Conservation (phyloP, 331 rosid species). For the Erythrophleum ivorense region DNA sequence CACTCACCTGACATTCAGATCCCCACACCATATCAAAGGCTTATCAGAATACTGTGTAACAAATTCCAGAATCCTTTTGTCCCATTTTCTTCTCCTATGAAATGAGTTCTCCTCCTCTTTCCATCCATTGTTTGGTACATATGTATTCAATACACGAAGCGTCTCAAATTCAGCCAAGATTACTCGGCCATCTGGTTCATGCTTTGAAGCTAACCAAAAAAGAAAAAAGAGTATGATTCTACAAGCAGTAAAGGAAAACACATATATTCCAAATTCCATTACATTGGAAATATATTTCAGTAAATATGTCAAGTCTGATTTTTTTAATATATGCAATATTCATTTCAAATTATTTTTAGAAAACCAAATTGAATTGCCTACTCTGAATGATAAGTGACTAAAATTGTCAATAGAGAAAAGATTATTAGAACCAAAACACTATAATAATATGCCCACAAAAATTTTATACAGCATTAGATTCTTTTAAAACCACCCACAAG, state of each 20-base stretch:
- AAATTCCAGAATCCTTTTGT: constrained; percentile 85
- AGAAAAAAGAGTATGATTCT: constrained; percentile 41
- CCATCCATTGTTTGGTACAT: constrained; percentile 97
- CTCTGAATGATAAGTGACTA: constrained; percentile 17
- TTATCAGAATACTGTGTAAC: constrained; percentile 77
- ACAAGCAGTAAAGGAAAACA: constrained; percentile 24
- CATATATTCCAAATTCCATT: not conserved
- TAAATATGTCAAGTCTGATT: not conserved
- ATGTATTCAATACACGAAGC: constrained; percentile 79
- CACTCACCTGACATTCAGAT: constrained; percentile 90
- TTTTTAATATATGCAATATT: constrained; percentile 3
- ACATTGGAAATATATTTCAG: not conserved
- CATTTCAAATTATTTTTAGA: not conserved
- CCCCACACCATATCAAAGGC: constrained; percentile 99
- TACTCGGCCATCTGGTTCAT: constrained; percentile 93
- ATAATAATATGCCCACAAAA: not conserved
- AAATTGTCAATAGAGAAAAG: not conserved
- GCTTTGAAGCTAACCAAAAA: constrained; percentile 82
- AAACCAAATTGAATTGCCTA: constrained; percentile 3
- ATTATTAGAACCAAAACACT: not conserved
- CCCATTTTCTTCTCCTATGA: constrained; percentile 98
- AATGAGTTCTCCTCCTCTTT: constrained; percentile 95
- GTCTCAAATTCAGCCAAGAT: constrained; percentile 89
- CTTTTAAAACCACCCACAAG: constrained; percentile 33
- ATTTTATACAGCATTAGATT: constrained; percentile 4